phyloP scores from a whole-genome alignment of 1,284 basidiomycete species.

The Puccinia coronata region DNA sequence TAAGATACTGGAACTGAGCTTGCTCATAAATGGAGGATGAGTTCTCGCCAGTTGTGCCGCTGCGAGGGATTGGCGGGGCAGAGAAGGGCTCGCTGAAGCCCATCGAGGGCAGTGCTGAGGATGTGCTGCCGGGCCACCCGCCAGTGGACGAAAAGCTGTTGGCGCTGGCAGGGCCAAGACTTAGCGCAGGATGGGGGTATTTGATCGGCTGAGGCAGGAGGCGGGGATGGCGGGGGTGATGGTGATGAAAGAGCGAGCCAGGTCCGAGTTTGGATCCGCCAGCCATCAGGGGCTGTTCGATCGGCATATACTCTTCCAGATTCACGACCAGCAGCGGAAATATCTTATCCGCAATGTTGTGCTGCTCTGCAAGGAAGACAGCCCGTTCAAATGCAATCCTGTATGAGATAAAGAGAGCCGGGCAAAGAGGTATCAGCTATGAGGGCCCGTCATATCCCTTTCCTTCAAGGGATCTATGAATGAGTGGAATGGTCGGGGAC shows the following conservation, averaged over 20 bases:
- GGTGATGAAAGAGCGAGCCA: slow-evolving; percentile 21
- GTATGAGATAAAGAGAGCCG: neutral
- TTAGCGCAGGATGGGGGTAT: slow-evolving; percentile 10
- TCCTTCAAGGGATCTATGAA: too few species aligned
- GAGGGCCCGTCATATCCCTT: too few species aligned
- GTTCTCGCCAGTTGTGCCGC: neutral
- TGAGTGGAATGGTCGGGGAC: neutral
- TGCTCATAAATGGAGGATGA: slow-evolving; percentile 32
- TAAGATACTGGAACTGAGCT: slow-evolving; percentile 35
- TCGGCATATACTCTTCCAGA: slow-evolving; percentile 42
- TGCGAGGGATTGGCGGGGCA: slow-evolving; percentile 19
- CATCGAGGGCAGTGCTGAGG: slow-evolving; percentile 1
- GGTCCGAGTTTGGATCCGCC: neutral
- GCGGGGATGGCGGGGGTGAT: slow-evolving; percentile 16
- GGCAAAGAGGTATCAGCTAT: slow-evolving; percentile 29
- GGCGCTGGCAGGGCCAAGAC: neutral
- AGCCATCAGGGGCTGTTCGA: slow-evolving; percentile 2
- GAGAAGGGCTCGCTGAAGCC: slow-evolving; percentile 33
- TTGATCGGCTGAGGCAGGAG: slow-evolving; percentile 33
- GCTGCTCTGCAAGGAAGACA: slow-evolving; percentile 42
- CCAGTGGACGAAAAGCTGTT: slow-evolving; percentile 6
- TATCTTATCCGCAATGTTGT: slow-evolving; percentile 35
- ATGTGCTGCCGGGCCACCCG: slow-evolving; percentile 10
- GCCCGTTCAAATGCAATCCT: slow-evolving; percentile 50
- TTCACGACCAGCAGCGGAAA: slow-evolving; percentile 46